Evolutionary conservation across 2,329 filamentous ascomycete species (phyloP).

Genomic region (Exophiala sideris): DNA sequence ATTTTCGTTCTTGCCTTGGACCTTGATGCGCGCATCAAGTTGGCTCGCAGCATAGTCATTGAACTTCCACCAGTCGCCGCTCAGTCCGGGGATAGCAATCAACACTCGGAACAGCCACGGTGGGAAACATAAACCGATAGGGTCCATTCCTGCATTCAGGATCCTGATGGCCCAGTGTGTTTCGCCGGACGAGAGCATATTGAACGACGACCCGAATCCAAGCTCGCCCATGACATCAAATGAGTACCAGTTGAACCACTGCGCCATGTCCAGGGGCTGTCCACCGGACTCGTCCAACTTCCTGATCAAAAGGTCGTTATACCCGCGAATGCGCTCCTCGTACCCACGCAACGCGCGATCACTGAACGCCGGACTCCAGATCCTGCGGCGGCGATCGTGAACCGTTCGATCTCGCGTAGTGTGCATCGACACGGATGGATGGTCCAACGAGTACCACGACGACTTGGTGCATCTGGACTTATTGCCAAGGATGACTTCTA

Average conservation of each 20-base stretch:
- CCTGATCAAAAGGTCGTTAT: slow-evolving; percentile 36
- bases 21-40: slow-evolving; percentile 33
- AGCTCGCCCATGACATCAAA: slow-evolving; percentile 38
- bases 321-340: slow-evolving; percentile 36
- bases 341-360: slow-evolving; percentile 38
- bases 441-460: slow-evolving; percentile 39
- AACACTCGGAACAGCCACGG: slow-evolving; percentile 27
- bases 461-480: slow-evolving; percentile 40
- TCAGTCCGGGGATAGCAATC: slow-evolving; percentile 33
- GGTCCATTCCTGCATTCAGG: slow-evolving; percentile 32
- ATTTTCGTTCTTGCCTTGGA: slow-evolving; percentile 24
- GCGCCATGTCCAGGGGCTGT: slow-evolving; percentile 35
- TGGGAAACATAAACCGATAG: slow-evolving; percentile 24
- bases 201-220: slow-evolving; percentile 34
- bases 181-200: slow-evolving; percentile 31
- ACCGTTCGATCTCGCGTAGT: slow-evolving; percentile 35
- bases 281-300: slow-evolving; percentile 31
- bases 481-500: slow-evolving; percentile 38
- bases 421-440: slow-evolving; percentile 38
- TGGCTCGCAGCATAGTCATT: slow-evolving; percentile 36
- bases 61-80: slow-evolving; percentile 35
- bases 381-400: slow-evolving; percentile 39
- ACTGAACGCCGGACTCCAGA: slow-evolving; percentile 43
- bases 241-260: slow-evolving; percentile 36
- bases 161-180: slow-evolving; percentile 37